Base-by-base conservation (phyloP, 2,329 filamentous ascomycete species). In the Rutstroemia sp. region DNA sequence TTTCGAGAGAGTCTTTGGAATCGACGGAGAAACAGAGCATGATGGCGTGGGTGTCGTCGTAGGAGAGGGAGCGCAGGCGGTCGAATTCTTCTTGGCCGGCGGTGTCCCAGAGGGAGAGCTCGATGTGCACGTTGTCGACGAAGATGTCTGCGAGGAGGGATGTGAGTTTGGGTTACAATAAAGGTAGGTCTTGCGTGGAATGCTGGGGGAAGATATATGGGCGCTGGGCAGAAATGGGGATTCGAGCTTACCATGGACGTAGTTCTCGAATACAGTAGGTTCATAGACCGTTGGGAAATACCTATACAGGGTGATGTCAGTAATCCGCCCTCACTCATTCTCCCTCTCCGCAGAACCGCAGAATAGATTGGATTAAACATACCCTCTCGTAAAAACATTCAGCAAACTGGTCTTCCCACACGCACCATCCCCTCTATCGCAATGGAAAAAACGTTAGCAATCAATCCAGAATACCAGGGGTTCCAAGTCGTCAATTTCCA, bases 11-110 rank as follows among this genome's bases (percentile, higher is more conserved):
- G 73, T 96, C 92, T 64, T 88, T 90, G 71, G 89, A 96, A 74
- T 99, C 94, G 71, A 97, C 89, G 67, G 89, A 94, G 75, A 97
- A 99, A 78, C 94, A 99, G 65, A 99, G 88, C 88, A 99, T 96
- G 67, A 99, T 96, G 46, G 95, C 85, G 70, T 99, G 94, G 53
- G 94, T 99, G 71, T 99, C 94, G 64, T 86, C 94, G 73, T 99
- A 99, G 50, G 92, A 96, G 55, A 99, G 83, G 62, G 91, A 95
- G 68, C 94, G 88, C 73, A 99, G 76, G 53, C 94, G 86, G 75
- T 99, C 94, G 76, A 97, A 99, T 81, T 99, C 94, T 78, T 99
- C 94, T 75, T 99, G 94, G 25, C 94, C 94, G 40, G 94, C 94
- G 0, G 94, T 99, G 73, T 99, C 94, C 94, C 94, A 99, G 58